Base-by-base conservation (phyloP, 495 filamentous ascomycete genomes). In the Acidiella bohemica region DNA sequence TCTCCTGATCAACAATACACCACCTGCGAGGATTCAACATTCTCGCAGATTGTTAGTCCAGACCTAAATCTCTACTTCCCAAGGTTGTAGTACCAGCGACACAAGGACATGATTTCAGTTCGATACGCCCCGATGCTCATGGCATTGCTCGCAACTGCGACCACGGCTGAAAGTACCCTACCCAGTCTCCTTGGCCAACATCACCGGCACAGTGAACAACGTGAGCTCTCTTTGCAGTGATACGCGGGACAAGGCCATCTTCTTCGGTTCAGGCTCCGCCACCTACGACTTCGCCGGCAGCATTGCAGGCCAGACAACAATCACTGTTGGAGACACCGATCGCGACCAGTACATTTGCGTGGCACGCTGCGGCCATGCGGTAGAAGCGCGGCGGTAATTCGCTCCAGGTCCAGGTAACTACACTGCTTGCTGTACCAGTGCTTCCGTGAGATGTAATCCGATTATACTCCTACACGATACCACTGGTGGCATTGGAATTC, bases 211-310 rank as follows among this genome's bases (percentile, higher is more conserved):
- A 0, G 63, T 63, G 17, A 46, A 36, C 26, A 56, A 55, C 34
- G 42, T 61, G 0, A 32, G 41, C 6, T 52, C 46, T 16, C 49
- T 66, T n/a, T 55, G 49, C 4, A 36, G 34, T 11, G 27, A 44
- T 2, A 36, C 46, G 2, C 23, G 43, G 24, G 61, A 53, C 22
- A 56, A 42, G 24, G 48, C 57, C 12, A 39, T 44, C 28, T 60
- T 69, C 23, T 18, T 52, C 13, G 55, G 40, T 9, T 41, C 41
- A n/a, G 64, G 64, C 2, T 61, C 59, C 2, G 58, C 65, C 3
- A 65, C 65, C 0, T 63, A 60, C 20, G 66, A 70, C 33, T 68
- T 67, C 49, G 62, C 60, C 2, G 62, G 58, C 34, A 66, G 66
- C 41, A 58, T 68, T 6, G 66, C 55, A 5, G 66, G 67, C 5